Percentiles rank a stretch among this genome's conserved stretches.
Conservation (phyloP, 1,284 basidiomycete species). For the Apiotrichum akiyoshidainum region DNA sequence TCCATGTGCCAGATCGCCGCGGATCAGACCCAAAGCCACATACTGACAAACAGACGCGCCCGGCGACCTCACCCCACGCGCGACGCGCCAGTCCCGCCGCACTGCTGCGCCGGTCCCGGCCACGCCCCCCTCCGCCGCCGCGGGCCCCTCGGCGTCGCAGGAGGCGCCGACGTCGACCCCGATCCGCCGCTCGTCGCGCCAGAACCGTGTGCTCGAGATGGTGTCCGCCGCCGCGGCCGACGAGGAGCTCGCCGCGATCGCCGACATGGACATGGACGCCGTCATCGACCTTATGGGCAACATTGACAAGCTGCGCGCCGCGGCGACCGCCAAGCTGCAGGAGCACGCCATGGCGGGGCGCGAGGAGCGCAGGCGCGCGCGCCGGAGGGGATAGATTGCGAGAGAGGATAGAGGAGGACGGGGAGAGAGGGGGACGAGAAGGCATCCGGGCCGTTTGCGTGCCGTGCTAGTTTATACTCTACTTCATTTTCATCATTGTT, state of each 20-base stretch:
- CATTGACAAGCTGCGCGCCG: constrained; percentile 29
- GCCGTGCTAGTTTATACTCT: not conserved
- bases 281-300: constrained; percentile 26
- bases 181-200: constrained; percentile 25
- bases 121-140: not conserved
- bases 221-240: not conserved
- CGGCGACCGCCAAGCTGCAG: constrained; percentile 18
- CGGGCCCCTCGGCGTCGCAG: not conserved
- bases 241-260: constrained; percentile 19
- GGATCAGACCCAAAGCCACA: too few species aligned
- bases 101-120: too few species aligned
- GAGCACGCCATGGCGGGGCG: constrained; percentile 8
- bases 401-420: too few species aligned
- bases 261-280: constrained; percentile 33
- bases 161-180: not conserved
- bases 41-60: constrained; percentile 12
- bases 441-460: too few species aligned
- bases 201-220: constrained; percentile 24
- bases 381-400: not conserved
- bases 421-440: too few species aligned
- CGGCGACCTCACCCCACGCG: not conserved
- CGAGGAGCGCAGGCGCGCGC: not conserved
- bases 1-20: too few species aligned
- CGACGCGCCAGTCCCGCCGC: constrained; percentile 1
- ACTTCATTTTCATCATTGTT: not conserved